Conservation (phyloP, 352 stramenopile species). For the Globisporangium splendens region DNA sequence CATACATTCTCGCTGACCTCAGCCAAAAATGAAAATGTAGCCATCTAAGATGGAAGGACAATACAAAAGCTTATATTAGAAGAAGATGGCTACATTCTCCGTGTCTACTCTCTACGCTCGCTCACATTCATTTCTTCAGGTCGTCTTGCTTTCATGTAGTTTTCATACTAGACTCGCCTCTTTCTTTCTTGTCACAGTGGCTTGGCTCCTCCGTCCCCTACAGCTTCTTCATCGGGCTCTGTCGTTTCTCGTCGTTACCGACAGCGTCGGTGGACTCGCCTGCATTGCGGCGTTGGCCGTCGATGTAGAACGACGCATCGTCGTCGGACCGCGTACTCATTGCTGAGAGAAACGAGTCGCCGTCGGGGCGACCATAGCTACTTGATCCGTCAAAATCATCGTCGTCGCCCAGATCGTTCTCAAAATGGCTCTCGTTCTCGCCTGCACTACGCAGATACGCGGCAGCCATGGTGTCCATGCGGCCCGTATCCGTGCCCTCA, state of each 20-base stretch:
- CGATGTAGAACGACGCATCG: conserved; percentile 51
- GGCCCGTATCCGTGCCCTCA: conserved; percentile 3
- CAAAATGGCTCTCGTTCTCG: conserved; percentile 8
- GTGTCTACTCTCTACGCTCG: not conserved
- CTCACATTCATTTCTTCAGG: not conserved
- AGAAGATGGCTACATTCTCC: conserved; percentile 1
- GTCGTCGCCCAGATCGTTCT: conserved; percentile 27
- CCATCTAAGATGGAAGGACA: too few relatives aligned
- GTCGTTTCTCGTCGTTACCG: conserved; percentile 3
- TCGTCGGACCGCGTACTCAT: conserved; percentile 61
- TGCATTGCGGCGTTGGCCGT: conserved; percentile 20
- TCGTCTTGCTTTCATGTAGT: not conserved
- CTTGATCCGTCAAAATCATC: conserved; percentile 25
- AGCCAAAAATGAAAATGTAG: not conserved
- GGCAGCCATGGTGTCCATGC: conserved; percentile 19
- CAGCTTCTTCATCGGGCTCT: conserved; percentile 8
- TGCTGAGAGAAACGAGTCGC: conserved; percentile 50
- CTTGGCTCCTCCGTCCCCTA: too few relatives aligned
- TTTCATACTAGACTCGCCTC: too few relatives aligned
- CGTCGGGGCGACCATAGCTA: conserved; percentile 21
- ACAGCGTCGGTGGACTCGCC: not conserved
- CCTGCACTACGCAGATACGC: conserved; percentile 29
- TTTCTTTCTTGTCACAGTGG: conserved; percentile 4
- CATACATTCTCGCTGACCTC: not conserved
- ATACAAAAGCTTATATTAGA: conserved; percentile 1